These are phyloP conservation scores for Fusarium decemcellulare DNA, from an alignment of 2,329 filamentous ascomycete genomes.

Conservation along the genomic window DNA sequence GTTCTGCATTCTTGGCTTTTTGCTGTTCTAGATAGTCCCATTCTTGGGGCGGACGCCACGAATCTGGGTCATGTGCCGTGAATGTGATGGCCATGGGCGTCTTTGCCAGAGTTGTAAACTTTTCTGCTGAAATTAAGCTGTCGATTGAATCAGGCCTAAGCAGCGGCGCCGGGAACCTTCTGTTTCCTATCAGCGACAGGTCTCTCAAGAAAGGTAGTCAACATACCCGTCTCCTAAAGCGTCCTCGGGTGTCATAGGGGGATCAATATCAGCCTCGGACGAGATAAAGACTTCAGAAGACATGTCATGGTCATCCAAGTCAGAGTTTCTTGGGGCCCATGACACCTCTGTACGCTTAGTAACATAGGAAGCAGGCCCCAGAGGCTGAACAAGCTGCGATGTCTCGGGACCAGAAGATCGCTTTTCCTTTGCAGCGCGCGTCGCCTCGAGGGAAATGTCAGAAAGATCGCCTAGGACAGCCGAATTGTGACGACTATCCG, in stretches of 20 bases:
- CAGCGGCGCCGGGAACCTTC: slow-evolving; percentile 25
- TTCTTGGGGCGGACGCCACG: slow-evolving; percentile 62
- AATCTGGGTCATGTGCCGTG: slow-evolving; percentile 54
- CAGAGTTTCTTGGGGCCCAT: slow-evolving; percentile 10
- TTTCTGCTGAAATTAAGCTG: slow-evolving; percentile 17
- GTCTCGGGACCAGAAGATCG: slow-evolving; percentile 6
- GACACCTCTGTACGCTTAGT: slow-evolving; percentile 30
- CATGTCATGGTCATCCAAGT: slow-evolving; percentile 24
- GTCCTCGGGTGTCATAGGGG: slow-evolving; percentile 29
- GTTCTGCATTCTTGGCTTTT: neutral
- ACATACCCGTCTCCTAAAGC: slow-evolving; percentile 26
- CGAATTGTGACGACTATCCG: slow-evolving; percentile 43
- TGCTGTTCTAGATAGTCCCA: slow-evolving; percentile 53
- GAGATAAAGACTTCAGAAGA: slow-evolving; percentile 35
- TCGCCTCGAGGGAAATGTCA: slow-evolving; percentile 28
- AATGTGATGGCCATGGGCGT: slow-evolving; percentile 42
- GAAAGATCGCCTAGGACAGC: slow-evolving; percentile 29
- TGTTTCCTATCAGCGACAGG: slow-evolving; percentile 17
- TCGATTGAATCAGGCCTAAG: slow-evolving; percentile 35
- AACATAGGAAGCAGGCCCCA: slow-evolving; percentile 29
- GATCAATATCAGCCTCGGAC: slow-evolving; percentile 34
- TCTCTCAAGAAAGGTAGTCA: neutral
- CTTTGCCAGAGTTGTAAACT: slow-evolving; percentile 16
- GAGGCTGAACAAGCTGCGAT: slow-evolving; percentile 18
- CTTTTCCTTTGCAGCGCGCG: neutral